Conservation (phyloP, 352 stramenopile genomes). For the Pythium utonaiense region DNA sequence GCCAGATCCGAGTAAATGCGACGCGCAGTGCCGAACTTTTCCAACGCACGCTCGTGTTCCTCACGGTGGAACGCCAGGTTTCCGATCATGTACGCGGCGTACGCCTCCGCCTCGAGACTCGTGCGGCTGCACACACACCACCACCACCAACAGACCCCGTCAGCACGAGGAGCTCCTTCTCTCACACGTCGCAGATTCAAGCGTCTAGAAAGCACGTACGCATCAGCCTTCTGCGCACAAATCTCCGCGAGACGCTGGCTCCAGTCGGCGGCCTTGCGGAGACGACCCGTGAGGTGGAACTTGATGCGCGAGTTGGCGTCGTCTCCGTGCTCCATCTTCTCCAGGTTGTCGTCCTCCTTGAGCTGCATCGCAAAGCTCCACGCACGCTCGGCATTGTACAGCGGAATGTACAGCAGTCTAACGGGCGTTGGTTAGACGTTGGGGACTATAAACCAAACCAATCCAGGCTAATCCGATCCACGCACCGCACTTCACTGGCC, state of each 20-base stretch:
- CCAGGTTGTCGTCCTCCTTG: constrained; percentile 84
- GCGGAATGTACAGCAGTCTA: constrained; percentile 76
- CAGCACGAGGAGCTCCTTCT: too few species aligned
- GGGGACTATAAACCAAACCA: background rate
- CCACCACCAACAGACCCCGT: too few species aligned
- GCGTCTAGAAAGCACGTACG: constrained; percentile 30
- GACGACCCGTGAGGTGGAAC: constrained; percentile 83
- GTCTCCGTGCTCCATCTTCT: constrained; percentile 82
- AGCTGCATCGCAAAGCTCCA: constrained; percentile 92
- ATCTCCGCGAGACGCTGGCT: constrained; percentile 76
- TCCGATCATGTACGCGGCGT: constrained; percentile 85
- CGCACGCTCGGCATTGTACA: constrained; percentile 89
- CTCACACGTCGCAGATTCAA: background rate
- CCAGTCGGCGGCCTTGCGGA: constrained; percentile 88
- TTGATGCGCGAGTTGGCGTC: constrained; percentile 87
- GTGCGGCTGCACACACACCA: too few species aligned
- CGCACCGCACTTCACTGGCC: constrained; percentile 53
- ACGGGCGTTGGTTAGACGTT: background rate
- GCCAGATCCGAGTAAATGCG: constrained; percentile 84
- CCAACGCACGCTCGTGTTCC: constrained; percentile 74
- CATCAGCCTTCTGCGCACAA: constrained; percentile 74
- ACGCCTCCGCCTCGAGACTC: constrained; percentile 86
- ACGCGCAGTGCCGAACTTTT: constrained; percentile 74
- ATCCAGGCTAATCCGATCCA: background rate
- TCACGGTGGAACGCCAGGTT: constrained; percentile 89